Conservation (phyloP, 202 grass and related monocot genomes). For the Dendrocalamus latiflorus region DNA sequence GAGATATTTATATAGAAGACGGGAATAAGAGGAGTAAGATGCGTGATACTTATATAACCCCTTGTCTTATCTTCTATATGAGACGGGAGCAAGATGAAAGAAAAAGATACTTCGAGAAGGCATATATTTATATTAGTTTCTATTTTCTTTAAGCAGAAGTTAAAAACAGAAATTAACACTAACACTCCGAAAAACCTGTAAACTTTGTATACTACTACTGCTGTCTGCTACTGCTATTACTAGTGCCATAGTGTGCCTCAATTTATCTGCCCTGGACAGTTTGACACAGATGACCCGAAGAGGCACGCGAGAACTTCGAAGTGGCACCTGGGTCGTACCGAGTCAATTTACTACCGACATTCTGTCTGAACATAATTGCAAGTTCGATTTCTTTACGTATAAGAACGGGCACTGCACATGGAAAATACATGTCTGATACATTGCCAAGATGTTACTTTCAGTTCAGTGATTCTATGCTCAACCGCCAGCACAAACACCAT, state of each 20-base stretch:
- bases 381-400: background rate
- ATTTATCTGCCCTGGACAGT: background rate
- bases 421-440: background rate
- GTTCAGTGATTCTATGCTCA: background rate
- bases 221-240: too few species aligned
- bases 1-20: too few species aligned
- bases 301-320: background rate
- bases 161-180: too few species aligned
- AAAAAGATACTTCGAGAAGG: too few species aligned
- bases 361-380: background rate
- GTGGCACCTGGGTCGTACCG: background rate
- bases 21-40: too few species aligned
- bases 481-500: background rate
- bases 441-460: background rate
- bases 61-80: fast-evolving
- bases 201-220: too few species aligned
- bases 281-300: background rate
- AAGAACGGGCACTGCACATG: background rate
- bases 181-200: too few species aligned
- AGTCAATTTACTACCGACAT: background rate
- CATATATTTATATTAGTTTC: too few species aligned
- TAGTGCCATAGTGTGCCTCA: background rate
- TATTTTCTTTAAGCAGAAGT: too few species aligned
- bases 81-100: fast-evolving
- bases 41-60: too few species aligned